phyloP scores from a whole-genome alignment of 192 early-diverging fungal genomes.

The Coemansia sp. region DNA sequence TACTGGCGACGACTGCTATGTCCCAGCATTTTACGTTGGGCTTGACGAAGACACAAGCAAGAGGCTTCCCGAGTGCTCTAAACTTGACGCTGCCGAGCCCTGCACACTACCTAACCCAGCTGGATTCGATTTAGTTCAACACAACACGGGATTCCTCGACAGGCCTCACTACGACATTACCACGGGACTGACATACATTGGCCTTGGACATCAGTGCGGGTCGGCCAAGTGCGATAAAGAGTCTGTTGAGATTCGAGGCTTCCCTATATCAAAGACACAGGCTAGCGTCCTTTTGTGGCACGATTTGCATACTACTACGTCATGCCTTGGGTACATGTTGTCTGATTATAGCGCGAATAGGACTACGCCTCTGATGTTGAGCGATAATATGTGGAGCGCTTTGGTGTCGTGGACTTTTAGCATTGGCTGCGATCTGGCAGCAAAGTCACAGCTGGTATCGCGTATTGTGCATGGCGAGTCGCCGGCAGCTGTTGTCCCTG shows the following conservation, averaged over 20 bases:
- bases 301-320: conserved; percentile 7
- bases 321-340: conserved; percentile 14
- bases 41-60: conserved; percentile 1
- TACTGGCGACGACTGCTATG: conserved; percentile 23
- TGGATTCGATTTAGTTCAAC: conserved; percentile 23
- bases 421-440: conserved; percentile 27
- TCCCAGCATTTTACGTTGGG: neutral
- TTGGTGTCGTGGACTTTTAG: conserved; percentile 38
- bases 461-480: conserved; percentile 27
- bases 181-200: conserved; percentile 30
- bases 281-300: conserved; percentile 15
- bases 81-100: neutral
- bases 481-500: conserved; percentile 1
- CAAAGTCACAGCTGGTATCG: conserved; percentile 19
- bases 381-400: conserved; percentile 42
- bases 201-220: conserved; percentile 36
- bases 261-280: neutral
- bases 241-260: neutral
- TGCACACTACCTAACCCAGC: conserved; percentile 14
- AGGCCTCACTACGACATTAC: conserved; percentile 15
- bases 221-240: conserved; percentile 17
- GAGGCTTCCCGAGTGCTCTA: neutral
- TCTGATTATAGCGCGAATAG: neutral
- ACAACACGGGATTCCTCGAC: conserved; percentile 20
- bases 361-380: neutral